Conservation (phyloP, 106 monocot species). For the Dendrobium catenatum region DNA sequence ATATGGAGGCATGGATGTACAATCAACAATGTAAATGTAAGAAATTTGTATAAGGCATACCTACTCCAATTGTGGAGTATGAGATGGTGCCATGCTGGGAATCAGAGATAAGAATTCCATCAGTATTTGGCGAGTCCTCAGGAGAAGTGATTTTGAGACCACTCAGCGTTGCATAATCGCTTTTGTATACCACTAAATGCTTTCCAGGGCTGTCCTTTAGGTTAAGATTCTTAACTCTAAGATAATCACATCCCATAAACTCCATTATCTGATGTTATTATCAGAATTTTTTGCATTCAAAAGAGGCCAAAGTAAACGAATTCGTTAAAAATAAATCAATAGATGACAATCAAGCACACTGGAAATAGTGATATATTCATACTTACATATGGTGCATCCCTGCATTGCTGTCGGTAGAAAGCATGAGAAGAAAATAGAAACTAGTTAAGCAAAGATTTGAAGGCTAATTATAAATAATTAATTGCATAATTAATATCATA, state of each 20-base stretch:
- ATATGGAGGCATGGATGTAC: no score
- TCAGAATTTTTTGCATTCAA: background rate
- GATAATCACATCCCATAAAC: slow-evolving; percentile 7
- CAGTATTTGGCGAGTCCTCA: slow-evolving; percentile 13
- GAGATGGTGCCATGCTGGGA: slow-evolving; percentile 7
- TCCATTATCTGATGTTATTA: slow-evolving; percentile 8
- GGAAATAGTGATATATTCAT: no score
- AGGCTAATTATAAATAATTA: no score
- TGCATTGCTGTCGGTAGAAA: no score
- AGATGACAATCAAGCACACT: no score
- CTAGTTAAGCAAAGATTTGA: no score
- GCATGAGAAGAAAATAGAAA: no score
- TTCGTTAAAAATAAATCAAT: no score
- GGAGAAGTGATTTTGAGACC: slow-evolving; percentile 13
- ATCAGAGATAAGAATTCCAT: slow-evolving; percentile 13
- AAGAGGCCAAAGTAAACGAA: no score
- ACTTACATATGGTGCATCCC: no score
- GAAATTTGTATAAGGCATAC: background rate
- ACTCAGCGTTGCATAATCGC: background rate
- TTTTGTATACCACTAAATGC: slow-evolving; percentile 12
- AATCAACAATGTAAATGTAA: no score
- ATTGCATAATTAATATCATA: no score
- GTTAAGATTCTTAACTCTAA: background rate
- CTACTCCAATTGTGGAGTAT: slow-evolving; percentile 11
- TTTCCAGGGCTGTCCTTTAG: slow-evolving; percentile 16